Percentiles rank a stretch among this genome's conserved stretches.
Conservation (phyloP, 306 rosid genomes). For the Citrullus amarus region DNA sequence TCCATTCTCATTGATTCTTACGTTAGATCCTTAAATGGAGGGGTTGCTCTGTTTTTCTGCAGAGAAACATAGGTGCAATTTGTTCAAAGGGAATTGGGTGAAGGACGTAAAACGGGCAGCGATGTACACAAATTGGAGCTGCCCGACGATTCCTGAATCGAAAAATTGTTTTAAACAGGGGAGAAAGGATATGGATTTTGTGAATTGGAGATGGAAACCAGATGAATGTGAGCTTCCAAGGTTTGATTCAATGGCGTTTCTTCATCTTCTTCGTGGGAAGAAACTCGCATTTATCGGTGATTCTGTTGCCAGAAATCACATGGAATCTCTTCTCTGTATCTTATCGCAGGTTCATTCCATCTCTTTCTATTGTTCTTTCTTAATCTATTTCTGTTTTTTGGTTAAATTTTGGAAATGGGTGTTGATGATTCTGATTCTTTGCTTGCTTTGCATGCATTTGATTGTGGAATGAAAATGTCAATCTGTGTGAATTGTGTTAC, state of each 20-base stretch:
- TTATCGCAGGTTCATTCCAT: constrained; percentile 53
- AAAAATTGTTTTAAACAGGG: constrained; percentile 79
- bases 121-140: constrained; percentile 61
- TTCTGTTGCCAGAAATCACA: constrained; percentile 79
- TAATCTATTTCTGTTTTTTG: not conserved
- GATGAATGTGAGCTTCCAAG: constrained; percentile 48
- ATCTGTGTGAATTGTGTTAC: not conserved
- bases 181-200: constrained; percentile 47
- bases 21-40: not conserved
- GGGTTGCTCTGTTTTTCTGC: not conserved
- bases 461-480: not conserved
- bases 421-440: not conserved
- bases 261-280: constrained; percentile 47
- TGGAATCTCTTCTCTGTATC: constrained; percentile 75
- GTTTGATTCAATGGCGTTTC: constrained; percentile 42
- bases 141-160: constrained; percentile 54
- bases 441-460: not conserved
- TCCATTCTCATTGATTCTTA: not conserved
- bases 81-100: constrained; percentile 66
- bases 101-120: constrained; percentile 18
- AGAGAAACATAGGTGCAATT: constrained; percentile 27
- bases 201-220: constrained; percentile 95
- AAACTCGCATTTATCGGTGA: constrained; percentile 80
- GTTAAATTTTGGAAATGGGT: not conserved
- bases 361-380: not conserved